Conservation (phyloP, 768 basidiomycete species). For the Calocybe cyanea region DNA sequence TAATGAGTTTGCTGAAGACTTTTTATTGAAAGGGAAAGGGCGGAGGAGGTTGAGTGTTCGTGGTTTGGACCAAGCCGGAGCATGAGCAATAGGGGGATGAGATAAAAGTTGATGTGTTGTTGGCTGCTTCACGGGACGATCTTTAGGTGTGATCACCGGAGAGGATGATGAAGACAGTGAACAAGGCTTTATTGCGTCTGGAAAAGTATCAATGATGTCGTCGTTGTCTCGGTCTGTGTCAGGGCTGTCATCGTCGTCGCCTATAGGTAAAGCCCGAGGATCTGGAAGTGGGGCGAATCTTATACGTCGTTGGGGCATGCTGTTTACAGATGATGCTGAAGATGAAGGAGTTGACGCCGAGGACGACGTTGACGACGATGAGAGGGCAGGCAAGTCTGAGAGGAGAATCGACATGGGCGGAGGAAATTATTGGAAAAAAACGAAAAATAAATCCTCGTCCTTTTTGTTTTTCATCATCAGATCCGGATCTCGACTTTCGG, state of each 20-base stretch:
- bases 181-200: conserved; percentile 8
- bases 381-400: conserved; percentile 5
- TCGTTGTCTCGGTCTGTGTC: conserved; percentile 30
- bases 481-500: too few relatives aligned
- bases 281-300: conserved; percentile 87
- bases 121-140: conserved; percentile 19
- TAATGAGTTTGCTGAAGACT: conserved; percentile 19
- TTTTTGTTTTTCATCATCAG: too few relatives aligned
- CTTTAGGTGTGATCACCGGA: conserved; percentile 10
- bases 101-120: conserved; percentile 23
- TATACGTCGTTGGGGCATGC: conserved; percentile 35
- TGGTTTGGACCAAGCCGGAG: conserved; percentile 25
- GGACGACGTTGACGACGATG: conserved; percentile 9
- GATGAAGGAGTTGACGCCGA: conserved; percentile 16
- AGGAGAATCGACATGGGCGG: too few relatives aligned
- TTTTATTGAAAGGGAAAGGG: conserved; percentile 17
- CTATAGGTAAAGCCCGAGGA: conserved; percentile 47
- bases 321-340: conserved; percentile 6
- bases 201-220: conserved; percentile 11
- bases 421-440: too few relatives aligned
- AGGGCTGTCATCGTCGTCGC: conserved; percentile 39
- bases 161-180: neutral
- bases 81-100: conserved; percentile 15
- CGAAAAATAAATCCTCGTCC: too few relatives aligned
- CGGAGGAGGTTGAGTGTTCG: conserved; percentile 17